Evolutionary conservation across 2,329 filamentous ascomycete genomes (phyloP).

Genomic region (Clonostachys solani): DNA sequence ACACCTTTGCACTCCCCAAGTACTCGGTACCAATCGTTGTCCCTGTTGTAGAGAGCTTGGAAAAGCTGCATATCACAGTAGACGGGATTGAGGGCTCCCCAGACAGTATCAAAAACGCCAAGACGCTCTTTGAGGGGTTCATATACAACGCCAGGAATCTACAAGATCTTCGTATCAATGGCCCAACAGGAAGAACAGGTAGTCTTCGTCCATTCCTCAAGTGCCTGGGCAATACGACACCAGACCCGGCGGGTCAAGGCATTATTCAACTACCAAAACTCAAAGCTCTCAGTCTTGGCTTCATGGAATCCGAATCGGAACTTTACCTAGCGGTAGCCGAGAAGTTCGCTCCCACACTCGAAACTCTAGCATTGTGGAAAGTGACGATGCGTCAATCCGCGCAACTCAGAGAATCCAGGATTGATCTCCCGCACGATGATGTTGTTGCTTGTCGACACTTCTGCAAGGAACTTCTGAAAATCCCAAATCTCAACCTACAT

Average conservation of each 20-base stretch:
- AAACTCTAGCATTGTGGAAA: constrained; percentile 39
- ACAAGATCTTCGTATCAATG: constrained; percentile 48
- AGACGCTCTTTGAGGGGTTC: constrained; percentile 6
- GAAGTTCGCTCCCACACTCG: constrained; percentile 39
- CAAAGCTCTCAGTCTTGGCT: constrained; percentile 38
- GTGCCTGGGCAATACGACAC: constrained; percentile 25
- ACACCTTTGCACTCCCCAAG: constrained; percentile 27
- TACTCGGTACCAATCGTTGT: constrained; percentile 23
- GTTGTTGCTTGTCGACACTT: constrained; percentile 2
- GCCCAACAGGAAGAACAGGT: constrained; percentile 1
- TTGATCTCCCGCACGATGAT: not conserved
- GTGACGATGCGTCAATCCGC: constrained; percentile 28
- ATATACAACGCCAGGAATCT: constrained; percentile 28
- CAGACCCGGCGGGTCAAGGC: not conserved
- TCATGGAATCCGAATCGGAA: constrained; percentile 15
- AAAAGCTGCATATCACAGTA: constrained; percentile 28
- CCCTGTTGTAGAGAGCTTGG: constrained; percentile 37
- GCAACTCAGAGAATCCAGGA: not conserved
- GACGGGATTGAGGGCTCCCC: not conserved
- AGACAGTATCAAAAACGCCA: not conserved
- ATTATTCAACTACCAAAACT: constrained; percentile 24
- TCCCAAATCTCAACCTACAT: constrained; percentile 22
- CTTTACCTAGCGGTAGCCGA: constrained; percentile 28
- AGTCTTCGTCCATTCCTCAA: constrained; percentile 22
- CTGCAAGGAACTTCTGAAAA: constrained; percentile 33